Conservation (phyloP, 805 yeast genomes). For the Wickerhamiella dianesei region DNA sequence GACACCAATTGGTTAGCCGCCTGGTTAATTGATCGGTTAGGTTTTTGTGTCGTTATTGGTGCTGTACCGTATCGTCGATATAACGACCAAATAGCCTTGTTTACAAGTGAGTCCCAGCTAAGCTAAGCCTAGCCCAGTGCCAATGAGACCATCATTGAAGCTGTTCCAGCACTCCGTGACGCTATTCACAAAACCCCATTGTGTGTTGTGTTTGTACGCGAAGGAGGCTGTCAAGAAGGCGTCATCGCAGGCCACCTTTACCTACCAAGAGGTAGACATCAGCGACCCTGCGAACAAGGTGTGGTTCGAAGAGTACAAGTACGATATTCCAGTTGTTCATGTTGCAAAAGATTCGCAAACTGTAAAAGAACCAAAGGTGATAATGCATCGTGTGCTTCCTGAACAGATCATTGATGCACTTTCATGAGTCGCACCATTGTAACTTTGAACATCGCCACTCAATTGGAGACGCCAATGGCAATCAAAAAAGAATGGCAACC, state of each 20-base stretch:
- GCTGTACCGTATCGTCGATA: no score
- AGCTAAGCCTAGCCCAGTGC: not conserved
- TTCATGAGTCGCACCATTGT: no score
- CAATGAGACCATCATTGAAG: not conserved
- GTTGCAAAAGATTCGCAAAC: not conserved
- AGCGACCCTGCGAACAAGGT: conserved; percentile 22
- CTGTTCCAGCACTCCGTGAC: conserved; percentile 14
- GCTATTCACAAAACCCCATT: conserved; percentile 25
- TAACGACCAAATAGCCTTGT: no score
- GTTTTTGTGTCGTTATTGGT: no score
- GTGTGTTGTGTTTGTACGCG: conserved; percentile 27
- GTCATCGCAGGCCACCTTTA: conserved; percentile 12
- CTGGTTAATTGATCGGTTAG: no score
- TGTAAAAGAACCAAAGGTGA: not conserved
- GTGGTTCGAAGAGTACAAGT: conserved; percentile 28
- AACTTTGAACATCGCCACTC: no score
- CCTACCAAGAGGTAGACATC: conserved; percentile 23
- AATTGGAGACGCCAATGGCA: no score
- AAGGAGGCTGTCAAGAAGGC: conserved; percentile 18
- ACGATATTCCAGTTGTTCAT: conserved; percentile 27
- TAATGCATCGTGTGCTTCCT: not conserved
- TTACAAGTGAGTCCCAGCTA: not conserved
- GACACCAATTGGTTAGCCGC: no score
- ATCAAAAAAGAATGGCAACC: no score
- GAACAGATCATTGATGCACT: not conserved